Evolutionary conservation across 2,329 filamentous ascomycete genomes (phyloP).

Genomic region (Aspergillus fructus): DNA sequence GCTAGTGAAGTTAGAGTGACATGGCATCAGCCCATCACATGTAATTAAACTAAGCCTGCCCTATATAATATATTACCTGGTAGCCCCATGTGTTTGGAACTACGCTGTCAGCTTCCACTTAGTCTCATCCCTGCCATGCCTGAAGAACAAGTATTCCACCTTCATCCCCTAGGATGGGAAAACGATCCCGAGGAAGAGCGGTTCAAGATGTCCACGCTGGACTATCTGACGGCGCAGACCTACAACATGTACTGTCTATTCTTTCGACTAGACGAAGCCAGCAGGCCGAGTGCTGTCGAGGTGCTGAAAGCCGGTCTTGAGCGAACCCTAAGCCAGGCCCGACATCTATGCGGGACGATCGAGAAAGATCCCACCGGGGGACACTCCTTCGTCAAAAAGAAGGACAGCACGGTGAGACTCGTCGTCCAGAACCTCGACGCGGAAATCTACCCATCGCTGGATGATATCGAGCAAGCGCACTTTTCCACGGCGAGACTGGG

Average conservation of each 20-base stretch:
- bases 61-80: too few species aligned
- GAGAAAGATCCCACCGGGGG: conserved; percentile 38
- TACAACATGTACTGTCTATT: conserved; percentile 45
- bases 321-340: conserved; percentile 36
- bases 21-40: too few species aligned
- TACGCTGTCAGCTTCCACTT: too few species aligned
- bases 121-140: conserved; percentile 23
- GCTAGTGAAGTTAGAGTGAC: too few species aligned
- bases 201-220: conserved; percentile 39
- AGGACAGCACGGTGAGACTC: conserved; percentile 34
- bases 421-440: conserved; percentile 40
- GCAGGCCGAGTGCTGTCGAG: conserved; percentile 25
- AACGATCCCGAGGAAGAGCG: conserved; percentile 38
- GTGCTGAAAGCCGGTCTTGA: conserved; percentile 39
- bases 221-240: conserved; percentile 31
- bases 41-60: too few species aligned
- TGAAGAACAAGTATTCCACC: conserved; percentile 24
- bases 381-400: conserved; percentile 39
- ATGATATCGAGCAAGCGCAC: conserved; percentile 40
- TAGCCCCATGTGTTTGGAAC: too few species aligned
- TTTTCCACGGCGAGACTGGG: conserved; percentile 32
- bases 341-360: conserved; percentile 42
- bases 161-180: conserved; percentile 40
- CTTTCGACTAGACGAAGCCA: conserved; percentile 36
- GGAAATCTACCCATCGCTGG: conserved; percentile 35